Conservation (phyloP, 306 rosid species). For the Vicia faba region DNA sequence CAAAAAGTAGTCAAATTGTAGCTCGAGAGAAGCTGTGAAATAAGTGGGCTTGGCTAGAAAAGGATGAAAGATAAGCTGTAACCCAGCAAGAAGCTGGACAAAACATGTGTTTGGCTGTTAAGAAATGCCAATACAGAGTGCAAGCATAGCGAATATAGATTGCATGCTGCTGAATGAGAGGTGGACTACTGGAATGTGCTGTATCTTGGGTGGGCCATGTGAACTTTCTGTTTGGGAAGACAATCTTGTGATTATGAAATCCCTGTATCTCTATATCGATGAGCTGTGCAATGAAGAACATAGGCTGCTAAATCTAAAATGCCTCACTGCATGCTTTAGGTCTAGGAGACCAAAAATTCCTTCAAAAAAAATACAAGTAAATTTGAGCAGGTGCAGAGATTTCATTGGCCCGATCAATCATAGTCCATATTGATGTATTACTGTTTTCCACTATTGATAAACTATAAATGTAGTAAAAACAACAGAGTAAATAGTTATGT, state of each 20-base stretch:
- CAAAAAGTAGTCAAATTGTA: neutral
- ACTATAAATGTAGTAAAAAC: neutral
- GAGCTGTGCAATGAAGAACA: neutral
- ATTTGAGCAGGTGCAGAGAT: neutral
- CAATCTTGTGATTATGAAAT: neutral
- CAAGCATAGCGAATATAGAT: neutral
- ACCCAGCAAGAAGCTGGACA: neutral
- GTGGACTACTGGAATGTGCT: neutral
- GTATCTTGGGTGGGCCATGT: neutral
- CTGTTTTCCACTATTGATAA: neutral
- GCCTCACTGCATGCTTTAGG: no score
- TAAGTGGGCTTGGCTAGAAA: neutral
- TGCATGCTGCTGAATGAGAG: neutral
- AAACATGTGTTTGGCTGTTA: constrained; percentile 2
- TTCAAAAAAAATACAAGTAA: neutral
- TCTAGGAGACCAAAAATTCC: neutral
- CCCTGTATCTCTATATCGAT: neutral
- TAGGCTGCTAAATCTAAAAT: neutral
- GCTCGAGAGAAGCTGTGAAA: neutral
- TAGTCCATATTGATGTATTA: neutral
- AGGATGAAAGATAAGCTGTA: neutral
- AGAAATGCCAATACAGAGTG: neutral
- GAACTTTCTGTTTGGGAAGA: neutral
- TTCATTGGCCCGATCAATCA: neutral
- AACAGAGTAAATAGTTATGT: neutral